A percentile compares a stretch with the other conserved stretches of the same genome.
These are phyloP conservation scores for Backusella parvicylindrica DNA, from an alignment of 192 early-diverging fungal genomes.

Conservation along the genomic window DNA sequence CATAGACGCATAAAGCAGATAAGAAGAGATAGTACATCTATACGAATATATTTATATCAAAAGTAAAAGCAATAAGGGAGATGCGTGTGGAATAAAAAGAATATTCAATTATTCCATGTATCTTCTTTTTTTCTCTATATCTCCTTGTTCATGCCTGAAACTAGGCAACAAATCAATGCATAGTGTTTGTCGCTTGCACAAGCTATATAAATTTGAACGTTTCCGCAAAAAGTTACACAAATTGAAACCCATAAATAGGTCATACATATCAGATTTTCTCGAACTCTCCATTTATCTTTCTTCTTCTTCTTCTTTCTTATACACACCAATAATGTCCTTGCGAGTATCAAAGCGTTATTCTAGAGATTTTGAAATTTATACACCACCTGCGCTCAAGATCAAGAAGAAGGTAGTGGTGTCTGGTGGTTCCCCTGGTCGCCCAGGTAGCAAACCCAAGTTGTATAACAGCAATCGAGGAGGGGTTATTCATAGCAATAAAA, in stretches of 20 bases:
- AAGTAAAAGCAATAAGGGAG: background rate
- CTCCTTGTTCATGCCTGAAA: background rate
- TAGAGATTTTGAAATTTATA: background rate
- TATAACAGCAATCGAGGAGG: background rate
- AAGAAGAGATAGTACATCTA: background rate
- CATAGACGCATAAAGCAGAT: background rate
- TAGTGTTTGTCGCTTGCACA: background rate
- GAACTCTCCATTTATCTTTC: background rate
- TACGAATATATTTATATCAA: background rate
- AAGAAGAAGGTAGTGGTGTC: background rate
- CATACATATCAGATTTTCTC: background rate
- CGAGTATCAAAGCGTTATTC: background rate
- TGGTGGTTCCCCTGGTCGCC: background rate
- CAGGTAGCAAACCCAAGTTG: background rate
- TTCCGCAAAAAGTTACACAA: background rate
- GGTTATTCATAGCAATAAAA: background rate
- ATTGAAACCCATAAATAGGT: background rate
- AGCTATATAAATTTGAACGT: background rate
- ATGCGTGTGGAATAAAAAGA: background rate
- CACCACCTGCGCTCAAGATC: background rate
- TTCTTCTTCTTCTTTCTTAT: background rate
- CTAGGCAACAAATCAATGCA: background rate
- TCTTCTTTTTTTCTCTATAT: background rate
- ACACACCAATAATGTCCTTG: background rate
- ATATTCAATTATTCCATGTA: background rate